Evolutionary conservation across 345 rosid species (phyloP), one percentile per base, ranked within the genome.

Genomic region (Pistacia vera): DNA sequence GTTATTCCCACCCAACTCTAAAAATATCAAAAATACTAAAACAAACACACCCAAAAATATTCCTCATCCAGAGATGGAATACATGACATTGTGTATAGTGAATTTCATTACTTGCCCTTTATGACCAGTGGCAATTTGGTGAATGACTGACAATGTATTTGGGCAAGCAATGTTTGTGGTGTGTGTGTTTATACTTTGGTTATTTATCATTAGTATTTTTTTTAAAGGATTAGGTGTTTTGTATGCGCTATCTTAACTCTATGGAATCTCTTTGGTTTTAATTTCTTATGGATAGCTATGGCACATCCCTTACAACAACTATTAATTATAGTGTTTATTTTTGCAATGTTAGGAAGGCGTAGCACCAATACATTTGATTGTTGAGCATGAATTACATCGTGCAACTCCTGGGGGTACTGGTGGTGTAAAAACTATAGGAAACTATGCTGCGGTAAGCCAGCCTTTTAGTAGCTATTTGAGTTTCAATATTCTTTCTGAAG

Each of bases 341-440:
- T 51, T 81, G 11, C 71, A 51, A 77, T 87, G 64, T 62, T 90
- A 95, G 99, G 97, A 95, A 87, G 98, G 99, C 64, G 87, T 95
- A 44, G 85, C 92, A 75, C 85, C 93, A 22, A 89, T 91, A 54
- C 73, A 85, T 77, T 85, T 91, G 82, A 67, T 88, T 54, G 81
- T 91, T 78, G 96, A 91, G 77, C 75, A 84, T 68, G 90, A 91
- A 73, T 69, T 91, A 75, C 93, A 91, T 82, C 93, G 99, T 66
- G 99, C 98, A 69, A 86, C 97, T 72, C 99, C 99, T 83, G 98
- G 99, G 78, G 99, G 97, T 70, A 95, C 99, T 18, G 97, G 99
- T 70, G 90, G 98, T 73, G 98, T 93, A 66, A 95, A 95, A 82
- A 90, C 95, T 57, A 95, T 95, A 7, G 99, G 99, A 68, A 95